A percentile compares a stretch with the other conserved stretches of the same genome.
Evolutionary conservation across 2,329 filamentous ascomycete species (phyloP).

Genomic region (Macrophomina pseudophaseolina): DNA sequence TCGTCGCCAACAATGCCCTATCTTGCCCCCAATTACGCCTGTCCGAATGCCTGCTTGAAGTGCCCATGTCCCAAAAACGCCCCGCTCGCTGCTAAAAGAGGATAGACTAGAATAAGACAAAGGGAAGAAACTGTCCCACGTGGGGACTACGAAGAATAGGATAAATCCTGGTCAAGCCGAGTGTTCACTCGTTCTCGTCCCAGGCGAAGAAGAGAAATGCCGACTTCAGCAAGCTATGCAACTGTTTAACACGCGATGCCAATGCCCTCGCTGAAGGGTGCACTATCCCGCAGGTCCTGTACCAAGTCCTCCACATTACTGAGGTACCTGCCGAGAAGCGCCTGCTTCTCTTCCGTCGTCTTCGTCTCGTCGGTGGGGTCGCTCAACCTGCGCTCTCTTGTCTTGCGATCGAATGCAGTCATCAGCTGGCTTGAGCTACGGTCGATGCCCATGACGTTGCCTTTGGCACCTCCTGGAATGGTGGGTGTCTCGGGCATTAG

Average conservation of each 20-base stretch:
- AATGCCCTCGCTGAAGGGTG: constrained; percentile 55
- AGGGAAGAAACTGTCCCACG: background rate
- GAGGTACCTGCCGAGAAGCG: constrained; percentile 75
- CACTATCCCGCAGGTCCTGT: constrained; percentile 78
- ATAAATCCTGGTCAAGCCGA: background rate
- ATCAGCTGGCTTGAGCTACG: constrained; percentile 34
- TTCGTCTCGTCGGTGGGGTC: constrained; percentile 51
- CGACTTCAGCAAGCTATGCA: background rate
- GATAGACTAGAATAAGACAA: constrained; percentile 3
- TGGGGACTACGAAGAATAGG: background rate
- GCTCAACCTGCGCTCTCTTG: constrained; percentile 38
- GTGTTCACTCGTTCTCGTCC: background rate
- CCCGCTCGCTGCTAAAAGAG: constrained; percentile 1
- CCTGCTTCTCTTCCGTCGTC: constrained; percentile 81
- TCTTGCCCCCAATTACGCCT: constrained; percentile 6
- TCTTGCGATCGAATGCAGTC: constrained; percentile 40
- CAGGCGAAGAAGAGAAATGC: background rate
- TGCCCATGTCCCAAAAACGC: background rate
- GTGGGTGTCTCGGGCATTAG: constrained; percentile 84
- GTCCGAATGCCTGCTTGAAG: background rate
- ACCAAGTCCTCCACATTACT: constrained; percentile 79
- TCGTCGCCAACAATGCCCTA: background rate
- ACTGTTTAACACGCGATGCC: background rate
- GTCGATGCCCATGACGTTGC: constrained; percentile 36
- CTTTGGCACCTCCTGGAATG: constrained; percentile 29